phyloP scores from a whole-genome alignment of 1,139 yeast genomes.

The Magnusiomyces sp. region DNA sequence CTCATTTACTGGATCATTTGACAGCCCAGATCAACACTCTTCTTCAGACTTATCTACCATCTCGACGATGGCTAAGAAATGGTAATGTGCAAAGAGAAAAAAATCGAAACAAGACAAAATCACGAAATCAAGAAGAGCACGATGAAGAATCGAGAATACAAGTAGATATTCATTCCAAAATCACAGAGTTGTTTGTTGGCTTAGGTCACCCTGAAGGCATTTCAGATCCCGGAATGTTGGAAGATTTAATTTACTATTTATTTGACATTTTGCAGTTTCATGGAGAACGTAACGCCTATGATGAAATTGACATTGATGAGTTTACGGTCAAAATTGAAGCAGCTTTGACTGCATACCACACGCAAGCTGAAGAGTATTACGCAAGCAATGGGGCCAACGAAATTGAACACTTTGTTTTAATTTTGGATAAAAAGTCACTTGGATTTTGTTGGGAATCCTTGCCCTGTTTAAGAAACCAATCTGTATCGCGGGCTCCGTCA shows the following conservation, averaged over 20 bases:
- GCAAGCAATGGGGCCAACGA: constrained; percentile 8
- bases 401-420: constrained; percentile 52
- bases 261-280: constrained; percentile 53
- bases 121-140: neutral
- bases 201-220: constrained; percentile 35
- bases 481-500: constrained; percentile 75
- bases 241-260: constrained; percentile 56
- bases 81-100: constrained; percentile 7
- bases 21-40: constrained; percentile 34
- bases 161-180: constrained; percentile 42
- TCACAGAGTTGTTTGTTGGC: constrained; percentile 46
- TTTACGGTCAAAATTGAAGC: constrained; percentile 42
- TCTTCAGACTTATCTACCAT: constrained; percentile 29
- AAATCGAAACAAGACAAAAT: constrained; percentile 2
- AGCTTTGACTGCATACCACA: constrained; percentile 32
- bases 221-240: constrained; percentile 38
- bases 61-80: constrained; percentile 21
- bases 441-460: constrained; percentile 86
- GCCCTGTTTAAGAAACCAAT: constrained; percentile 41
- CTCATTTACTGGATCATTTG: constrained; percentile 32
- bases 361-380: constrained; percentile 6
- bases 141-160: too few species aligned
- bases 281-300: constrained; percentile 57
- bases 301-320: constrained; percentile 52
- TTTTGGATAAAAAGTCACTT: constrained; percentile 58